Base-by-base conservation (phyloP, 2,329 filamentous ascomycete species). In the Aureobasidium melanogenum region DNA sequence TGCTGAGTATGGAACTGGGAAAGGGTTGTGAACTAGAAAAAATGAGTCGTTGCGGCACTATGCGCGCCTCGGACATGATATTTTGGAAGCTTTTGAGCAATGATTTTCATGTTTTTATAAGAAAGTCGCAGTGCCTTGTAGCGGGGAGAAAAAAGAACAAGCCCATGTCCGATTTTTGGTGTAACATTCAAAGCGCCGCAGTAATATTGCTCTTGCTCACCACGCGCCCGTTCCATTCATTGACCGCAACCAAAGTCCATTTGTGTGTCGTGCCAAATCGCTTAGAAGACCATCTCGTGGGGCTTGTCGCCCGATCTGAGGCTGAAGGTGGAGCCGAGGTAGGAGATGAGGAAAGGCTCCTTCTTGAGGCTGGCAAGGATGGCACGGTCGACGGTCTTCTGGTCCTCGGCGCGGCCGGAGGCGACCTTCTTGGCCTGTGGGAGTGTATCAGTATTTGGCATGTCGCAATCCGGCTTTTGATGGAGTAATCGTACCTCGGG, bases 261-360 rank as follows among this genome's bases (percentile, higher is more conserved):
- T 63, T 50, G 58, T 61, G 44, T 46, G 52, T 60, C 46, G 47
- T 55, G 39, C 61, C 38, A 55, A 58, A 46, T 39, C 57, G 72
- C 86, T 82, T 97, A 99, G 87, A 93, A 99, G 82, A 90, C 89
- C 94, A 99, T 97, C 87, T 96, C 90, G 84, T 99, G 94, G 82
- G 94, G 94, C 88, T 93, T 92, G 86, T 99, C 93, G 76, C 94
- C 94, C 85, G 92, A 97, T 83, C 93, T 89, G 81, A 99, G 88
- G 87, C 89, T 95, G 89, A 99, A 99, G 77, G 88, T 91, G 80
- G 88, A 90, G 76, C 85, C 85, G 73, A 99, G 90, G 87, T 99
- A 99, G 82, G 88, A 90, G 77, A 86, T 81, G 73, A 99, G 89
- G 81, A 93, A 83, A 72, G 91, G 88, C 80, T 96, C 91, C 88